Percentiles rank a stretch among this genome's conserved stretches.
phyloP scores from a whole-genome alignment of 2,329 filamentous ascomycete genomes.

The Gyromitra esculenta region DNA sequence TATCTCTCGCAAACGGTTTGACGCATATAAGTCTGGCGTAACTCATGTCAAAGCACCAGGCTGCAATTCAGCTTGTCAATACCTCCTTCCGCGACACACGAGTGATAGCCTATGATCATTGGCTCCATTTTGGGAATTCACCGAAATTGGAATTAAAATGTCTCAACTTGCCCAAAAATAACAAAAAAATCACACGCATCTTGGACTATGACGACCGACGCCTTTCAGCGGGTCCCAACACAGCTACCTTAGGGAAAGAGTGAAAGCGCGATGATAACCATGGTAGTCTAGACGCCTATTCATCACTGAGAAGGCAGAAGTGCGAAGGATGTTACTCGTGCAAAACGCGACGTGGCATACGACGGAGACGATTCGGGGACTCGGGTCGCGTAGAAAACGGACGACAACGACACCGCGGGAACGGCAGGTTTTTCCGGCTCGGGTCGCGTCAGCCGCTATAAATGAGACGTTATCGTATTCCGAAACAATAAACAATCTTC shows the following conservation, averaged over 20 bases:
- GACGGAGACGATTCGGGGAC: constrained; percentile 14
- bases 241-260: constrained; percentile 6
- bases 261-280: background rate
- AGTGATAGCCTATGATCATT: constrained; percentile 33
- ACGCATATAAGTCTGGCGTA: background rate
- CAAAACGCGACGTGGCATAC: background rate
- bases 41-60: background rate
- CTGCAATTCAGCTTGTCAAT: background rate
- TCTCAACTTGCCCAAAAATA: background rate
- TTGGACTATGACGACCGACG: background rate
- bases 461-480: constrained; percentile 4
- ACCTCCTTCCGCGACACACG: background rate
- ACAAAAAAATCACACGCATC: background rate
- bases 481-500: constrained; percentile 26
- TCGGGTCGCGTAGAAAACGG: constrained; percentile 14
- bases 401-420: constrained; percentile 2
- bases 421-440: constrained; percentile 4
- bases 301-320: background rate
- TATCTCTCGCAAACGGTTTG: background rate
- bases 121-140: background rate
- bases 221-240: background rate
- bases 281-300: background rate
- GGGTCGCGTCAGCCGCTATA: constrained; percentile 25
- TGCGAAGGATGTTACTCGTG: background rate
- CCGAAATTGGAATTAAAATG: constrained; percentile 4